phyloP scores from a whole-genome alignment of 306 rosid genomes.

The Coriaria nepalensis region DNA sequence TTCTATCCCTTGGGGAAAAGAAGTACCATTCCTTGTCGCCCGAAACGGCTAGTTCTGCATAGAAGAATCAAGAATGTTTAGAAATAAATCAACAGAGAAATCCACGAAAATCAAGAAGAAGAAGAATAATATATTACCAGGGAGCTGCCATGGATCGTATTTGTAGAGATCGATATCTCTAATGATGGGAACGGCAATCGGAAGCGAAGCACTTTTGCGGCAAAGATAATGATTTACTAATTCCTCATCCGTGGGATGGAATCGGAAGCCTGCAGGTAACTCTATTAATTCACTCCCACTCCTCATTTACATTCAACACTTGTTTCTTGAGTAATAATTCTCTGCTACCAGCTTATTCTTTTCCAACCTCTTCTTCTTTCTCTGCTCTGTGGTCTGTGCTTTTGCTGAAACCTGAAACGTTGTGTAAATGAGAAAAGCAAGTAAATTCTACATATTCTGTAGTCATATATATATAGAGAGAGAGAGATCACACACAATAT shows the following conservation, averaged over 20 bases:
- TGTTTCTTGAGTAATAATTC: too few relatives aligned
- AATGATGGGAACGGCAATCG: conserved; percentile 62
- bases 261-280: conserved; percentile 85
- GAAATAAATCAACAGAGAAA: background rate
- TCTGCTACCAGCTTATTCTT: too few relatives aligned
- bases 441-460: too few relatives aligned
- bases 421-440: too few relatives aligned
- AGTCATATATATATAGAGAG: too few relatives aligned
- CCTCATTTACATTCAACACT: too few relatives aligned
- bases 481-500: too few relatives aligned
- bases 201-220: conserved; percentile 54
- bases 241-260: conserved; percentile 93
- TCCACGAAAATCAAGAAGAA: background rate
- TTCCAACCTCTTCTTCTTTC: too few relatives aligned
- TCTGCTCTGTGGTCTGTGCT: too few relatives aligned
- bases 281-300: conserved; percentile 1
- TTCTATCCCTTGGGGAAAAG: conserved; percentile 82
- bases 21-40: conserved; percentile 98
- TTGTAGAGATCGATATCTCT: conserved; percentile 81
- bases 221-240: conserved; percentile 65
- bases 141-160: conserved; percentile 86
- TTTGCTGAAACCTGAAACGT: too few relatives aligned
- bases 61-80: background rate
- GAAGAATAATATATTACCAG: conserved; percentile 29
- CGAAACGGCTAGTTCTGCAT: conserved; percentile 43